Evolutionary conservation across 768 basidiomycete species (phyloP), one percentile per base, ranked within the genome.

Genomic region (Boletus eberwhitei): DNA sequence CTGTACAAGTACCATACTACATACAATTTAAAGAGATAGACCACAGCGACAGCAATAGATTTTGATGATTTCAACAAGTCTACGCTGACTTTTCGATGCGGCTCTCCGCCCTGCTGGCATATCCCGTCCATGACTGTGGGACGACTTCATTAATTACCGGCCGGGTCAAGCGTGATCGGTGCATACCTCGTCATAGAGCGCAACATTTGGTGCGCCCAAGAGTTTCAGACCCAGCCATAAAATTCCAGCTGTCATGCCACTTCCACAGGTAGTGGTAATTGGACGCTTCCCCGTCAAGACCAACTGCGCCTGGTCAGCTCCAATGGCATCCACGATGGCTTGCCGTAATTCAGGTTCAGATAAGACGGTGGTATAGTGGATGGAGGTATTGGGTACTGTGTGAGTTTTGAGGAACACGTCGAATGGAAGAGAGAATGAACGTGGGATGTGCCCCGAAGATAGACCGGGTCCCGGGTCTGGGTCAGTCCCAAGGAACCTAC

Each of bases 231-330:
- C 94, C 54, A 98, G 77, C 95, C 97, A 98, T 7, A 98, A 77
- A 14, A 98, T 77, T 4, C 83, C 91, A 12, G 96, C 96, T n/a
- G 95, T 97, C 96, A 99, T 98, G 41, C 96, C 96, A 66, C 92
- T 96, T 48, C 96, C 96, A 74, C 96, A 99, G 54, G 79, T 88
- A 13, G 88, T 83, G 6, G 86, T 79, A 31, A 95, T 82, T 21
- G 76, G 66, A 48, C 79, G 75, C 56, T 83, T 72, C 17, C 89
- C 90, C 12, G 76, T 68, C 42, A 88, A 71, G 11, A 95, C 75
- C 39, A 77, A 67, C n/a, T 81, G 71, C 29, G 80, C 76, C 54
- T 78, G 69, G 50, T 81, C 78, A 37, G 69, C 61, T 32, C 92
- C 90, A 32, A 97, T 71, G 17, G 81, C 78, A n/a, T 79, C 71